A percentile compares a stretch with the other conserved stretches of the same genome.
These are phyloP conservation scores for Kluyveromyces starmeri DNA, from an alignment of 805 yeast genomes.

Conservation along the genomic window DNA sequence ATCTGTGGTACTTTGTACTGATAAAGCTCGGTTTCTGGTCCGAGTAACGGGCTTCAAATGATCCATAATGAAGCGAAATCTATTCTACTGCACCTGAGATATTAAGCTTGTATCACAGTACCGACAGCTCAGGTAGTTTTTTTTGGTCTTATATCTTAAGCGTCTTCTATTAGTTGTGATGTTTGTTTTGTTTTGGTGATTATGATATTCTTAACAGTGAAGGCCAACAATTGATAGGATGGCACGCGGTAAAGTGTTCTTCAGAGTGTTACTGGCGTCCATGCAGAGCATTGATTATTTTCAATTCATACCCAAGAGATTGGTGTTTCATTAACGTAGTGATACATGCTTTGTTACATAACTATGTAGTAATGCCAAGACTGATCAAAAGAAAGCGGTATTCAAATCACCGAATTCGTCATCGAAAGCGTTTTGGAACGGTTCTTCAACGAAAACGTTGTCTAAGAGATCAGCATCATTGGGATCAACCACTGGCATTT, in stretches of 20 bases:
- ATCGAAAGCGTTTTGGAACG: slow-evolving; percentile 27
- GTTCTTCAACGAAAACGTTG: slow-evolving; percentile 20
- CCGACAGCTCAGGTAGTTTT: no score
- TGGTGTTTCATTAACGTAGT: neutral
- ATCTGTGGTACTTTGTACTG: slow-evolving; percentile 23
- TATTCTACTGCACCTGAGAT: no score
- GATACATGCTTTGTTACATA: neutral
- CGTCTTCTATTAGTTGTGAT: no score
- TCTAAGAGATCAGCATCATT: slow-evolving; percentile 15
- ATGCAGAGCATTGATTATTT: neutral
- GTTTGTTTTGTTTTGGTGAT: no score
- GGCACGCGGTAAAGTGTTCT: no score
- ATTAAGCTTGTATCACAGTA: no score
- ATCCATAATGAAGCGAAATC: no score
- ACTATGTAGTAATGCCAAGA: neutral
- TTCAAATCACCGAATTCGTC: slow-evolving; percentile 31
- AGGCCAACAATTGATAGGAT: no score
- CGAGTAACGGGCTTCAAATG: slow-evolving; percentile 10
- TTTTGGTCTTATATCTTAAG: no score
- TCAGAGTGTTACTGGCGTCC: neutral
- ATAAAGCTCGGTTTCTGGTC: slow-evolving; percentile 25
- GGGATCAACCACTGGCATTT: slow-evolving; percentile 7
- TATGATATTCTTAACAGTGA: no score
- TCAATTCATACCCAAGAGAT: no score
- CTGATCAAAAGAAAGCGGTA: slow-evolving; percentile 27